Conservation (phyloP, 352 stramenopile genomes). For the Pseudoperonospora humuli region DNA sequence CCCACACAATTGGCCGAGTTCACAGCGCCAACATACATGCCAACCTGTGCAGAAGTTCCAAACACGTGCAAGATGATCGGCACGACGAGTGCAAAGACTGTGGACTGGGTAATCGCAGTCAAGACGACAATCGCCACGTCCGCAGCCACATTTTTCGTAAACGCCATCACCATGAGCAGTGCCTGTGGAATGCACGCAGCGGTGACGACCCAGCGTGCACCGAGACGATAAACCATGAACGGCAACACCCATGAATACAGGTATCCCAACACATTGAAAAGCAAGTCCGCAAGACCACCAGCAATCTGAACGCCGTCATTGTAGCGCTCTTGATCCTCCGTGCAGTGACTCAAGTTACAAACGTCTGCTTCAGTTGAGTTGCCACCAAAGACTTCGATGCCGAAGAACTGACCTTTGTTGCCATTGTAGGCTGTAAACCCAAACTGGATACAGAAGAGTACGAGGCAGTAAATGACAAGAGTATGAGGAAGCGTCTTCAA, state of each 20-base stretch:
- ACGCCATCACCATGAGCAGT: constrained; percentile 46
- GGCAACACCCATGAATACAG: constrained; percentile 43
- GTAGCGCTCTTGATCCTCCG: constrained; percentile 27
- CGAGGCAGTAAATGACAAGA: constrained; percentile 41
- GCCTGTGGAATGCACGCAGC: constrained; percentile 37
- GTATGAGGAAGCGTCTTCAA: constrained; percentile 33
- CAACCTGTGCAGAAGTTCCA: constrained; percentile 39
- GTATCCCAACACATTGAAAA: constrained; percentile 51
- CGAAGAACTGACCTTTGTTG: constrained; percentile 62
- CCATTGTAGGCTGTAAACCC: constrained; percentile 58
- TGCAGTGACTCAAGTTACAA: constrained; percentile 27
- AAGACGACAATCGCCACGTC: constrained; percentile 43
- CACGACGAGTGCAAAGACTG: constrained; percentile 61
- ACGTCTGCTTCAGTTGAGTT: constrained; percentile 36
- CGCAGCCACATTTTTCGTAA: constrained; percentile 30
- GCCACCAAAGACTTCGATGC: constrained; percentile 44
- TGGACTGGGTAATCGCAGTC: constrained; percentile 44
- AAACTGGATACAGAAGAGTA: constrained; percentile 47
- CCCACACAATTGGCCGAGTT: constrained; percentile 71
- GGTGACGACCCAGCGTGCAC: constrained; percentile 34
- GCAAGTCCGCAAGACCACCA: constrained; percentile 34
- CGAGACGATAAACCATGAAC: constrained; percentile 34
- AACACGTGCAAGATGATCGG: constrained; percentile 63
- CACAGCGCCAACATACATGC: constrained; percentile 64
- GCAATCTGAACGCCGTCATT: constrained; percentile 52